Evolutionary conservation across 2,329 filamentous ascomycete species (phyloP).

Genomic region (Pleomassaria siparia): DNA sequence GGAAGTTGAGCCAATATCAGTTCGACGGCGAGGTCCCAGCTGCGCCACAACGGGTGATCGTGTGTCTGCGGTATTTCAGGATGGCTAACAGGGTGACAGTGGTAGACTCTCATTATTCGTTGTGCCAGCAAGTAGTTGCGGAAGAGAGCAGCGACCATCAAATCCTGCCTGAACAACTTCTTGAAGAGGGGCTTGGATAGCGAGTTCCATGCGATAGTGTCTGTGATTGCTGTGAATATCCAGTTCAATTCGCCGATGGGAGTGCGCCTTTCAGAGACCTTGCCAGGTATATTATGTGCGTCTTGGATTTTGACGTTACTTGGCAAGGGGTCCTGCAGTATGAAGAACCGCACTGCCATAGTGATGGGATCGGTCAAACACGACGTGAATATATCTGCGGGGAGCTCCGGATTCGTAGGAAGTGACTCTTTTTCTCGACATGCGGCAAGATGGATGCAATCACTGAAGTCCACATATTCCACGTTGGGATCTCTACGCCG

Average conservation of each 20-base stretch:
- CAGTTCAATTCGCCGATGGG: slow-evolving; percentile 96
- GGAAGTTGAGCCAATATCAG: slow-evolving; percentile 90
- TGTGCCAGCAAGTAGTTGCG: slow-evolving; percentile 94
- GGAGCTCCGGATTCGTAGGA: slow-evolving; percentile 89
- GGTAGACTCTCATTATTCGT: slow-evolving; percentile 93
- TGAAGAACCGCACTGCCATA: slow-evolving; percentile 95
- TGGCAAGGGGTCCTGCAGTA: slow-evolving; percentile 81
- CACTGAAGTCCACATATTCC: slow-evolving; percentile 66
- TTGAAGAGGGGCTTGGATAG: slow-evolving; percentile 88
- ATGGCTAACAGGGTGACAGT: slow-evolving; percentile 90
- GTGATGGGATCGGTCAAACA: slow-evolving; percentile 97
- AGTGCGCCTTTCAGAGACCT: slow-evolving; percentile 88
- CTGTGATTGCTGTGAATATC: slow-evolving; percentile 99
- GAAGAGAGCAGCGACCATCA: slow-evolving; percentile 98
- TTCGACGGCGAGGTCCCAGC: slow-evolving; percentile 96
- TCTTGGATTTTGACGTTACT: slow-evolving; percentile 73
- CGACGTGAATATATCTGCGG: slow-evolving; percentile 92
- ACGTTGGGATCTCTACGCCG: slow-evolving; percentile 73
- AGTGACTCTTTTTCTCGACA: slow-evolving; percentile 89
- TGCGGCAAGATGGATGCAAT: slow-evolving; percentile 89
- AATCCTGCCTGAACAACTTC: slow-evolving; percentile 93
- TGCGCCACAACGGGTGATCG: slow-evolving; percentile 92
- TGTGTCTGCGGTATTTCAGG: slow-evolving; percentile 93
- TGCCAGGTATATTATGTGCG: slow-evolving; percentile 85
- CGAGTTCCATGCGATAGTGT: slow-evolving; percentile 98